Evolutionary conservation across 2,329 filamentous ascomycete genomes (phyloP), one percentile per base, ranked within the genome.

Genomic region (Calonectria pteridis): DNA sequence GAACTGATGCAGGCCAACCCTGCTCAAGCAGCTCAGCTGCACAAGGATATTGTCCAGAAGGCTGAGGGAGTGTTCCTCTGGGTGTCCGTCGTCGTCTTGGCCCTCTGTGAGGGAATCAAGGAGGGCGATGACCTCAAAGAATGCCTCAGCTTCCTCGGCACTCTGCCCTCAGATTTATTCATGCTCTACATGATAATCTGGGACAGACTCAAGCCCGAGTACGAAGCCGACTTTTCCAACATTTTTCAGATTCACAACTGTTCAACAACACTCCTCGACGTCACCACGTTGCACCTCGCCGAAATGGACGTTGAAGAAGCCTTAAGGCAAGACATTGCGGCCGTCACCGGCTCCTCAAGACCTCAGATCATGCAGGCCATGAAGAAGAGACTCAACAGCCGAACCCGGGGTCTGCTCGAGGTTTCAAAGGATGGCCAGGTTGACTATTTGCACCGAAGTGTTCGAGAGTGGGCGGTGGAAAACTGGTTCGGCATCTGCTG

Each of bases 51-150:
- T 26, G 53, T 69, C 20, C 29, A 37, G 6, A 69, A 69, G 20
- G 67, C 67, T 2, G 14, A 62, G 3, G 67, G 67, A 13, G 67
- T 69, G 14, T 69, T 69, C 23, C 53, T 69, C 1, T 69, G 67
- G 67, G 67, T 62, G 7, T 62, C 67, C 2, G 37, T 69, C 3
- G 67, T 69, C 11, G 53, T 50, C 6, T 18, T 23, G n/a, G 16
- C 51, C 20, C 53, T 69, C 11, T 31, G 40, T 7, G 51, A 50
- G 13, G 37, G 67, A 16, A 33, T 69, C 11, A 62, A 43, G 4
- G 67, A 69, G 14, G 67, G 67, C 20, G 53, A 69, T 11, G 14
- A 40, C 13, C 55, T 62, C 7, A 37, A 62, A 18, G 55, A 62
- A 20, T 18, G 37, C 33, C 55, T 62, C 35, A 20, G 33, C 33